phyloP scores from a whole-genome alignment of 192 early-diverging fungal species.

The Coemansia sp. region DNA sequence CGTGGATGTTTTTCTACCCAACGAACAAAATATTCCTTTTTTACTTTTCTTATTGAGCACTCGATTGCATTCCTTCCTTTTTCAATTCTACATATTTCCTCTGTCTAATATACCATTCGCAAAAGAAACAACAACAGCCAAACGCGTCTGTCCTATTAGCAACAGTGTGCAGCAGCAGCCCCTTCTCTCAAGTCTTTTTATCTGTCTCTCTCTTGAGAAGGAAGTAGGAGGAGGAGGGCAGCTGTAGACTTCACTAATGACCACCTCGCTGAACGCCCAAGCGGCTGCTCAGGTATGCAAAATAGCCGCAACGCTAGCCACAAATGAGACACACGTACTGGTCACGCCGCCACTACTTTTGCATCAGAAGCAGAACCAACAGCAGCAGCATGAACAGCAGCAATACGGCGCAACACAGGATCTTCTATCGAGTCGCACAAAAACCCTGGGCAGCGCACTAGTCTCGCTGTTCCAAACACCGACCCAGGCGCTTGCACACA shows the following conservation, averaged over 20 bases:
- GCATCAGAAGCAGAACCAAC: no score
- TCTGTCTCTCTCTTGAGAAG: not conserved
- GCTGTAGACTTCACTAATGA: constrained; percentile 4
- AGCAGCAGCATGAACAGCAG: not conserved
- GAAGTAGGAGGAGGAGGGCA: not conserved
- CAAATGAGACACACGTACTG: constrained; percentile 29
- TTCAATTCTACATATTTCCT: constrained; percentile 9
- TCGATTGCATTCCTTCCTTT: not conserved
- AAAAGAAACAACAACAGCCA: not conserved
- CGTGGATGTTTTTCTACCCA: constrained; percentile 1
- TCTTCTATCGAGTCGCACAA: not conserved
- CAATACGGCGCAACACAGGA: not conserved
- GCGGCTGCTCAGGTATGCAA: constrained; percentile 39
- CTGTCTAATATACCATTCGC: not conserved
- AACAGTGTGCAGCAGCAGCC: not conserved
- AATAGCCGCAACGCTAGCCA: constrained; percentile 34
- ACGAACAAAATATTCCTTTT: not conserved
- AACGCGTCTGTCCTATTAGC: not conserved
- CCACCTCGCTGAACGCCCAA: constrained; percentile 14
- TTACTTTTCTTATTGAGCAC: not conserved
- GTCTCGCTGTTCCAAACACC: constrained; percentile 35
- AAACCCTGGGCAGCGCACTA: constrained; percentile 28
- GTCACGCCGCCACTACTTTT: constrained; percentile 15
- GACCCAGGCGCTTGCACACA: constrained; percentile 28
- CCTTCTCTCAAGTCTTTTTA: not conserved